Evolutionary conservation across 163 green algal species (phyloP), one percentile per base, ranked within the genome.

Genomic region (Scenedesmus sp.): DNA sequence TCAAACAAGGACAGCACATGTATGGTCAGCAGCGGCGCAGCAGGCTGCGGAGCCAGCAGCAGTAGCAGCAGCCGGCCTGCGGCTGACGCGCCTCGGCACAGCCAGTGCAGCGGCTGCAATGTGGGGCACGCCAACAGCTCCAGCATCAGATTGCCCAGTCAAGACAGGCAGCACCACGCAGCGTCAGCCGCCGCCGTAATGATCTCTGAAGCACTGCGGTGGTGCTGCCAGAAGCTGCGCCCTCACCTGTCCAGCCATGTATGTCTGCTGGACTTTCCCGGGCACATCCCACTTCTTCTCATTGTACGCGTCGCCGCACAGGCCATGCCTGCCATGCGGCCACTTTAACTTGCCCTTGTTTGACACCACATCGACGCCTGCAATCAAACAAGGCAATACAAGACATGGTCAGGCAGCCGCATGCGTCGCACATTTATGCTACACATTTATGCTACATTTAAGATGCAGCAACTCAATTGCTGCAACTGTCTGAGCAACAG

Each of bases 201-300:
- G 46, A 56, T 65, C 53, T 26, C 53, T 4, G 15, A 20, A 73
- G 3, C 61, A 35, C 59, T 35, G 59, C 22, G 33, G 7, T 40
- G 65, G 30, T 76, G 65, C 65, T 40, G 65, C 30, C 16, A 6
- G 15, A 30, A 10, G 5, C 20, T 20, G 65, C 26, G 2, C 3
- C 30, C 5, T 43, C 20, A 78, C 53, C 70, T 90, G 83, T 4
- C 89, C 89, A 20, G 68, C 1, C 35, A 42, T 46, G 72, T 92
- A 92, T 1, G 42, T 61, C n/a, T 40, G 33, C 72, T 86, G 68
- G 20, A 76, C 30, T 3, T 56, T 1, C 0, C 81, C 82, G 35
- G 89, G 89, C 5, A 42, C 46, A 37, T 92, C 89, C 89, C 89
- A 92, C 7, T 51, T 46, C 44, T 59, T 81, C 49, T 92, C 68